Conservation (phyloP, 768 basidiomycete species). For the Termitomyces sp. region DNA sequence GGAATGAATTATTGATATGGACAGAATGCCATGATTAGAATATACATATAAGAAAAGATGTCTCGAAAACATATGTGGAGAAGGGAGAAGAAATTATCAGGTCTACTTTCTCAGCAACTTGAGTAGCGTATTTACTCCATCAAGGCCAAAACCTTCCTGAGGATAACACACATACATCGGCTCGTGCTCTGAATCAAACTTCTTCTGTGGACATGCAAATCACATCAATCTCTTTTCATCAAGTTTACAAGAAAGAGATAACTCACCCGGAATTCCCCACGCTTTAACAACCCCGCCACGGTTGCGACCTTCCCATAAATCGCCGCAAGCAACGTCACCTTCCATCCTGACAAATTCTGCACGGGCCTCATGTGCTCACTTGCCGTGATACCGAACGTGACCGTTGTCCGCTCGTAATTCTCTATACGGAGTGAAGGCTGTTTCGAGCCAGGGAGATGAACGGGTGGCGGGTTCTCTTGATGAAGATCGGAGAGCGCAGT, state of each 20-base stretch:
- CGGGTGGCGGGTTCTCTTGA: neutral
- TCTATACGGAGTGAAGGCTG: neutral
- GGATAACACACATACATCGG: slow-evolving; percentile 50
- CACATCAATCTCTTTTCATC: neutral
- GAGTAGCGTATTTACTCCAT: slow-evolving; percentile 37
- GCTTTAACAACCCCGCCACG: neutral
- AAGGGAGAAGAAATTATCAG: neutral
- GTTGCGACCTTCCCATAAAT: neutral
- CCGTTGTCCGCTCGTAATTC: neutral
- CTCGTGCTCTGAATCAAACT: slow-evolving; percentile 36
- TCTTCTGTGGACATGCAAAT: slow-evolving; percentile 22
- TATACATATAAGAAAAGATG: neutral
- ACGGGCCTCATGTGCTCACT: neutral
- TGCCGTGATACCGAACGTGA: neutral
- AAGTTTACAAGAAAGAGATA: neutral
- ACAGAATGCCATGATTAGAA: neutral
- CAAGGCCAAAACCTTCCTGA: slow-evolving; percentile 39
- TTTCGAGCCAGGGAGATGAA: neutral
- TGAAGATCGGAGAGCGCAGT: neutral
- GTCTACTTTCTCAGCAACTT: slow-evolving; percentile 31
- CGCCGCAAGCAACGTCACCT: neutral
- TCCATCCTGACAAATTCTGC: neutral
- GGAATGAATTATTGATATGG: neutral
- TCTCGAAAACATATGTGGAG: neutral
- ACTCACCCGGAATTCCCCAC: neutral